A percentile compares a stretch with the other conserved stretches of the same genome.
phyloP scores from a whole-genome alignment of 2,329 filamentous ascomycete genomes.

The Didymella lethalis region DNA sequence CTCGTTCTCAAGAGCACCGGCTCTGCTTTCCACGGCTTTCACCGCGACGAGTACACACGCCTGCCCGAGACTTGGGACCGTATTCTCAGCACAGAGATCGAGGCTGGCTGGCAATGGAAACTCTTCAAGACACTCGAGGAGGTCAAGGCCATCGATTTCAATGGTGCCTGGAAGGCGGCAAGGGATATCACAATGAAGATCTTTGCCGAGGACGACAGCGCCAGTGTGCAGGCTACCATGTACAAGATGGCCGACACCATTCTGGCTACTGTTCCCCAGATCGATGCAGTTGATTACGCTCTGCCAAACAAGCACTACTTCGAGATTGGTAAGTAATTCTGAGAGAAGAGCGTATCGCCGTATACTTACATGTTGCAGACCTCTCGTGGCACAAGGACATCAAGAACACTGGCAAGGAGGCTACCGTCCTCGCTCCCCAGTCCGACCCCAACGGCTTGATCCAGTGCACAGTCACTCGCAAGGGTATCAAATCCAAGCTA shows the following conservation, averaged over 20 bases:
- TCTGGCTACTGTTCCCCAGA: slow-evolving; percentile 74
- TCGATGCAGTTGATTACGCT: slow-evolving; percentile 78
- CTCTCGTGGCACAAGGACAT: slow-evolving; percentile 95
- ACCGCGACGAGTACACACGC: slow-evolving; percentile 92
- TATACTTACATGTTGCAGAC: slow-evolving; percentile 62
- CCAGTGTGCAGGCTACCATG: slow-evolving; percentile 97
- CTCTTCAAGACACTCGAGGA: slow-evolving; percentile 70
- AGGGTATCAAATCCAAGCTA: slow-evolving; percentile 55
- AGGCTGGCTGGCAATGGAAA: slow-evolving; percentile 86
- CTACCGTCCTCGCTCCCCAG: slow-evolving; percentile 94
- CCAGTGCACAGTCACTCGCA: slow-evolving; percentile 83
- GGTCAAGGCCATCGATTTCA: slow-evolving; percentile 75
- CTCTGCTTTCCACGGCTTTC: slow-evolving; percentile 93
- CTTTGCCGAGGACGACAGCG: slow-evolving; percentile 89
- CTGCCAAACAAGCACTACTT: slow-evolving; percentile 99
- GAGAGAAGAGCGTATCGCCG: background rate
- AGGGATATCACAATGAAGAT: slow-evolving; percentile 86
- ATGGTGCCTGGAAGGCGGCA: slow-evolving; percentile 79
- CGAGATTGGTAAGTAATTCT: slow-evolving; percentile 75
- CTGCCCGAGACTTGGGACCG: slow-evolving; percentile 92
- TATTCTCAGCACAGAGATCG: slow-evolving; percentile 92
- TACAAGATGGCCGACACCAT: slow-evolving; percentile 97
- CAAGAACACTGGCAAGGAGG: slow-evolving; percentile 94
- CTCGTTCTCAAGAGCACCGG: slow-evolving; percentile 96
- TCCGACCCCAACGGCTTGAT: slow-evolving; percentile 94